Evolutionary conservation across 108 stramenopile species (phyloP), one percentile per base, ranked within the genome.

Genomic region (Cyclotella choctawhatcheeana): DNA sequence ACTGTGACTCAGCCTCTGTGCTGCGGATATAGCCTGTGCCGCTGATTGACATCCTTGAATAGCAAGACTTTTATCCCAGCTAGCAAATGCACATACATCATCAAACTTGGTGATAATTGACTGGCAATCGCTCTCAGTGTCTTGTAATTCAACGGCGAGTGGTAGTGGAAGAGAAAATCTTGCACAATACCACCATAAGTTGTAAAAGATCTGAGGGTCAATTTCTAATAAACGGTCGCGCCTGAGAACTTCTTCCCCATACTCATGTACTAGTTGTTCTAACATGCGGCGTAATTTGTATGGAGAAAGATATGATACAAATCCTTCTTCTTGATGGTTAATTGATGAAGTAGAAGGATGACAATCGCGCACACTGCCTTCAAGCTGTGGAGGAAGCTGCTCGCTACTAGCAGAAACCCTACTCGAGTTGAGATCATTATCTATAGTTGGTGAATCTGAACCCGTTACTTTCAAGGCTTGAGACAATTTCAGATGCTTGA

Each of bases 181-280:
- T 37, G 89, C 87, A 51, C 84, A 89, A 56, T 85, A 92, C 93
- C 93, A 94, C 91, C 90, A 94, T 52, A 94, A 74, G 62, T 94
- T 94, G 70, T 86, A 92, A 37, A 88, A 92, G 24, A 89, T 37
- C 33, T 86, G 85, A 4, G 93, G 89, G 51, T 94, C 81, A 18
- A 84, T 54, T 43, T 76, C 62, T 31, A 83, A 68, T 21, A 94
- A 70, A 18, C 70, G 64, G 5, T 92, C 91, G 27, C 93, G 69
- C 21, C 82, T 68, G n/a, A 94, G 72, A 32, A 85, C 73, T 53
- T 79, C 85, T 82, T 94, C 93, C 44, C 93, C 93, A 37, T 84
- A 69, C 53, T 89, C 86, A 32, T 83, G 74, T 20, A 92, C 74
- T 18, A 86, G 77, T 35, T 79, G 83, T 60, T 94, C 93, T 30